These are phyloP conservation scores for Medicago ruthenica DNA, from an alignment of 306 rosid species.

Conservation along the genomic window DNA sequence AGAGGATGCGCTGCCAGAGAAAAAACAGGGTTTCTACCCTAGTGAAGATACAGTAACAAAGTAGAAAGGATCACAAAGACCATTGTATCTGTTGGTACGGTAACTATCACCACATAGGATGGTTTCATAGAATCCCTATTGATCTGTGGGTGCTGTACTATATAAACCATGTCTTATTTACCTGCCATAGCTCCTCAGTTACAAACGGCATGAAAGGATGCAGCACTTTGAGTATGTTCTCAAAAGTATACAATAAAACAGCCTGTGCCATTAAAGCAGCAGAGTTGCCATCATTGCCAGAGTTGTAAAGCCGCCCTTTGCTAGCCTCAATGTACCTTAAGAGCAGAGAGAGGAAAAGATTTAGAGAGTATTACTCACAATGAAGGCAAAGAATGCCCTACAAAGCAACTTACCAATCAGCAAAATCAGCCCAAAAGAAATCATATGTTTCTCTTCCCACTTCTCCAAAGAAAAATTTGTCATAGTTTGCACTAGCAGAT, in stretches of 20 bases:
- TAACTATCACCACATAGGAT: background rate
- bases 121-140: conserved; percentile 1
- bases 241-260: conserved; percentile 82
- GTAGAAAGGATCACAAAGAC: background rate
- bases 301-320: conserved; percentile 78
- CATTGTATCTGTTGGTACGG: background rate
- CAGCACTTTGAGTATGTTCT: conserved; percentile 79
- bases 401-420: conserved; percentile 77
- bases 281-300: conserved; percentile 61
- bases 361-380: conserved; percentile 26
- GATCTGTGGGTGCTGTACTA: background rate
- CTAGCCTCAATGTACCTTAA: conserved; percentile 95
- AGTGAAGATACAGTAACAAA: background rate
- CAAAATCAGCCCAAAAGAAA: conserved; percentile 97
- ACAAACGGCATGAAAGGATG: conserved; percentile 99
- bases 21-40: background rate
- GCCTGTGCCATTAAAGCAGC: conserved; percentile 74
- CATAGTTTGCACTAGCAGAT: conserved; percentile 76
- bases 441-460: conserved; percentile 87
- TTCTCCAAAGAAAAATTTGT: conserved; percentile 92
- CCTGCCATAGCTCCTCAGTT: conserved; percentile 99
- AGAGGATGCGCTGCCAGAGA: background rate
- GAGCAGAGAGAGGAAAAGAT: conserved; percentile 16
- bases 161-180: conserved; percentile 31
- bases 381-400: conserved; percentile 27